These are phyloP conservation scores for Capsicum rhomboideum DNA, from an alignment of 257 asterid genomes.

Conservation along the genomic window DNA sequence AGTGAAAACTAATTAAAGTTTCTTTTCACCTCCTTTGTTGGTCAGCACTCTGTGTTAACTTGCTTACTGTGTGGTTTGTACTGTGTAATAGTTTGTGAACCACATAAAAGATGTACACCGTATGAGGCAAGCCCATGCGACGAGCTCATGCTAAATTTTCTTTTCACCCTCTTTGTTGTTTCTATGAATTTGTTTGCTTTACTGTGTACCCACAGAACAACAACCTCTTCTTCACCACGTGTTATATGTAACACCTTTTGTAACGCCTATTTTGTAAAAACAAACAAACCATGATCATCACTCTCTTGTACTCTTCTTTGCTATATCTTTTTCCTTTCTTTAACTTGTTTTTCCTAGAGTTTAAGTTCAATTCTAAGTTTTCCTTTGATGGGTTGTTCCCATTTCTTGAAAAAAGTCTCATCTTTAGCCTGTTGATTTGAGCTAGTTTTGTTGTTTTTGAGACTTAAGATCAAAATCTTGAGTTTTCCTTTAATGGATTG, in stretches of 20 bases:
- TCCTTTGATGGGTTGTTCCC: neutral
- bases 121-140: too few species aligned
- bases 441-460: neutral
- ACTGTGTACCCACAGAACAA: conserved; percentile 8
- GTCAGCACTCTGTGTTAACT: too few species aligned
- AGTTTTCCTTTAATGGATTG: neutral
- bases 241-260: conserved; percentile 12
- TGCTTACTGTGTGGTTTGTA: too few species aligned
- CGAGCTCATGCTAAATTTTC: neutral
- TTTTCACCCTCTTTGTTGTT: neutral
- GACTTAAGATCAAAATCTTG: neutral
- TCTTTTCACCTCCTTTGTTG: too few species aligned
- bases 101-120: too few species aligned
- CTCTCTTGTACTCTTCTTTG: neutral
- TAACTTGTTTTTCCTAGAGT: neutral
- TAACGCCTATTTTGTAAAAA: conserved; percentile 1
- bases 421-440: neutral
- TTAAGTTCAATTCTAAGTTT: neutral
- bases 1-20: too few species aligned
- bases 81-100: too few species aligned
- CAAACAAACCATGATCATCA: neutral
- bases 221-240: conserved; percentile 44
- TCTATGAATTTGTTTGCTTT: conserved; percentile 9
- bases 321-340: neutral
- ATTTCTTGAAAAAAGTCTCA: neutral